phyloP scores from a whole-genome alignment of 176 grass and related monocot species.

The Elymus sibiricus region DNA sequence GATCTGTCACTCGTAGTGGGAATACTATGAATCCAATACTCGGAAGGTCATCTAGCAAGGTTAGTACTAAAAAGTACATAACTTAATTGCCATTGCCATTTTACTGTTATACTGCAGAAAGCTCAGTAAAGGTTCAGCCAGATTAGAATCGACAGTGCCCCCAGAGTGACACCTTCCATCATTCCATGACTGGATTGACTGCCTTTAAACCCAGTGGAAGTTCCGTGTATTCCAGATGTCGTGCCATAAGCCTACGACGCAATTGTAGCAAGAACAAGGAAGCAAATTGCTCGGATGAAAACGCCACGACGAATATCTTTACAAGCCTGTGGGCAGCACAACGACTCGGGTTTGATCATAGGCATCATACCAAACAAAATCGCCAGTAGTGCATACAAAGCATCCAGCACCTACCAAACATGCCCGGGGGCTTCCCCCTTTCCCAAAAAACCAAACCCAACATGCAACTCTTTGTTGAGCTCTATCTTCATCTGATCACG shows the following conservation, averaged over 20 bases:
- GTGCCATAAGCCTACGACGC: neutral
- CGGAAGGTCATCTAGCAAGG: neutral
- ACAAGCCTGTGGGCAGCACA: neutral
- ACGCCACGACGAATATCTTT: neutral
- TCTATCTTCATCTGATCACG: neutral
- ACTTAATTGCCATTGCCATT: neutral
- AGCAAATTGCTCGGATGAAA: neutral
- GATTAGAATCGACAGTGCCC: neutral
- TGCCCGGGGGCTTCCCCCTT: too few relatives aligned
- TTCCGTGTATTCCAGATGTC: neutral
- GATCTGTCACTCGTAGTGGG: neutral
- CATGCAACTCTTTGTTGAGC: conserved; percentile 19
- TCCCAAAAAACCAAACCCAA: neutral
- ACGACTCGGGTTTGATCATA: neutral
- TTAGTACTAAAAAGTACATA: neutral
- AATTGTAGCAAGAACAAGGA: neutral
- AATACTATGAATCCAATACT: neutral
- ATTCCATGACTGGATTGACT: too few relatives aligned
- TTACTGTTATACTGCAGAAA: neutral
- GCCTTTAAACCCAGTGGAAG: neutral
- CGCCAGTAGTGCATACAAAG: neutral
- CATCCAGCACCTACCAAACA: neutral
- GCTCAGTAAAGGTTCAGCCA: neutral
- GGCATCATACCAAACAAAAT: conserved; percentile 8
- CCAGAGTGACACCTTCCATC: neutral